Percentiles rank a stretch among this genome's conserved stretches.
Conservation (phyloP, 2,329 filamentous ascomycete species). For the Paradendryphiella salina region DNA sequence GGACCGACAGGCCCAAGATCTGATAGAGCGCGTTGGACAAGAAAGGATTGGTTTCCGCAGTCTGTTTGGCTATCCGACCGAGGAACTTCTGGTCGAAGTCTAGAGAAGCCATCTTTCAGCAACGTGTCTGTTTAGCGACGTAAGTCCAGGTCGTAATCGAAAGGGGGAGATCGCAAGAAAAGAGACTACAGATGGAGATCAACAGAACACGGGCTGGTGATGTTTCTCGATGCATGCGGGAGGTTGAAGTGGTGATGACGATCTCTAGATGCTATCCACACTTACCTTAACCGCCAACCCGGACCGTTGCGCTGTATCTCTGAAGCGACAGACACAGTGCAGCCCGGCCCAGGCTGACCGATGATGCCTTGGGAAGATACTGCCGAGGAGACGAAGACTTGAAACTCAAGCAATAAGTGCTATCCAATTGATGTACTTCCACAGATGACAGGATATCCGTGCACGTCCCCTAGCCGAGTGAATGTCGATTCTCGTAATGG, state of each 20-base stretch:
- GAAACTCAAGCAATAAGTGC: constrained; percentile 29
- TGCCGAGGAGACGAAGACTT: constrained; percentile 34
- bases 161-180: constrained; percentile 1
- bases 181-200: not conserved
- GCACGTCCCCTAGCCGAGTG: constrained; percentile 34
- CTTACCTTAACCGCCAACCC: constrained; percentile 39
- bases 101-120: constrained; percentile 78
- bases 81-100: constrained; percentile 98
- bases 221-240: not conserved
- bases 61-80: constrained; percentile 80
- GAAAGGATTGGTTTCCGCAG: constrained; percentile 74
- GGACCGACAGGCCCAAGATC: constrained; percentile 85
- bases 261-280: constrained; percentile 10
- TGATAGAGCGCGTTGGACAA: constrained; percentile 85
- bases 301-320: constrained; percentile 42
- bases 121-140: constrained; percentile 5
- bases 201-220: not conserved
- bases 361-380: constrained; percentile 28
- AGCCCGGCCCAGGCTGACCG: constrained; percentile 39
- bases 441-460: constrained; percentile 25
- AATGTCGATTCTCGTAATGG: constrained; percentile 42
- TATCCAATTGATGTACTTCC: constrained; percentile 42
- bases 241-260: not conserved
- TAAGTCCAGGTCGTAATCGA: constrained; percentile 6
- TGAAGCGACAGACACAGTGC: constrained; percentile 38